Conservation (phyloP, 768 basidiomycete genomes). For the Auriculariales sp. region DNA sequence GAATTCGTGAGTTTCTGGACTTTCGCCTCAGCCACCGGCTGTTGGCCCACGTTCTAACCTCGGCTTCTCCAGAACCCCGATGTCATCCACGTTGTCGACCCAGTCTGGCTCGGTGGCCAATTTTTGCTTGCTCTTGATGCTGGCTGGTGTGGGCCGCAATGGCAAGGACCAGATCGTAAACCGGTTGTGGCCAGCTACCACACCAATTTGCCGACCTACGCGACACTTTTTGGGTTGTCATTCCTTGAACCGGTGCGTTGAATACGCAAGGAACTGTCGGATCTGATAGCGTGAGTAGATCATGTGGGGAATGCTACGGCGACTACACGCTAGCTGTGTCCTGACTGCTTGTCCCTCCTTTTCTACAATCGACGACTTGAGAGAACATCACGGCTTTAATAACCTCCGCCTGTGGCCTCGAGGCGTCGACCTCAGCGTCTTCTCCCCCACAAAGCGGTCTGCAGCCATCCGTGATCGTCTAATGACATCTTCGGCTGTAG, state of each 20-base stretch:
- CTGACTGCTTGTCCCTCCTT: constrained; percentile 25
- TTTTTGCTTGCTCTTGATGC: constrained; percentile 23
- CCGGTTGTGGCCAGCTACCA: constrained; percentile 25
- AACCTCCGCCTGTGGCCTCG: constrained; percentile 24
- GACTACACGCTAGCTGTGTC: constrained; percentile 17
- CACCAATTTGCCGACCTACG: constrained; percentile 23
- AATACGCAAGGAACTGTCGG: not conserved
- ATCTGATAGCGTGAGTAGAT: constrained; percentile 8
- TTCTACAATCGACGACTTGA: constrained; percentile 21
- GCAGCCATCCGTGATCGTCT: not conserved
- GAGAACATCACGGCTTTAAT: constrained; percentile 13
- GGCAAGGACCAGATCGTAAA: not conserved
- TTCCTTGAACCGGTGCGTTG: constrained; percentile 16
- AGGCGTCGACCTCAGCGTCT: constrained; percentile 19
- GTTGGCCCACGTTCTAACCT: constrained; percentile 1
- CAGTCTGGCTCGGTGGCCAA: constrained; percentile 32
- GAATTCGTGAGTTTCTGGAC: constrained; percentile 14
- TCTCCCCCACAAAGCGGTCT: not conserved
- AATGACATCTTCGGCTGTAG: constrained; percentile 15
- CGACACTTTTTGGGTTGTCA: constrained; percentile 22
- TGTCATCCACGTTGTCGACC: constrained; percentile 29
- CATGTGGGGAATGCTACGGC: constrained; percentile 23
- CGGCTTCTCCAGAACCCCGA: constrained; percentile 16
- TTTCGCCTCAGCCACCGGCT: no score
- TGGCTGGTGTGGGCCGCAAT: constrained; percentile 19